These are phyloP conservation scores for Epichloe uncinata DNA, from an alignment of 2,329 filamentous ascomycete species.

Conservation along the genomic window DNA sequence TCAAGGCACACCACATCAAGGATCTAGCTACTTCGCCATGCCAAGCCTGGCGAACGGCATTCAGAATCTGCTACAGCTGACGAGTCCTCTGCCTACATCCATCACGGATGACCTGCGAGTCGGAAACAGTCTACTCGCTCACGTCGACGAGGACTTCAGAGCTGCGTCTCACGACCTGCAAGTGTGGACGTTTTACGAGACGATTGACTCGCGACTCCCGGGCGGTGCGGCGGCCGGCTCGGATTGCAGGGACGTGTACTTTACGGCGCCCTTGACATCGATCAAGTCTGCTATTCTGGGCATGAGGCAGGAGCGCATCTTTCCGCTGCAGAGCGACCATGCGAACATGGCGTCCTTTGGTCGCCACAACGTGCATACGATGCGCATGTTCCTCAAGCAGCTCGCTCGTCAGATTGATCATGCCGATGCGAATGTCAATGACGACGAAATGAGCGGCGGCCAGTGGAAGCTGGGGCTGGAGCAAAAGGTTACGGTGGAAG, in stretches of 20 bases:
- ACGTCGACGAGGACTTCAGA: too few species aligned
- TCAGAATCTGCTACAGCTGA: too few species aligned
- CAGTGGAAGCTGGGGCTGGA: slow-evolving; percentile 37
- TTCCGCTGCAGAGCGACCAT: slow-evolving; percentile 41
- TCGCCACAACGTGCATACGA: slow-evolving; percentile 31
- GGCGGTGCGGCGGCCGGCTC: slow-evolving; percentile 6
- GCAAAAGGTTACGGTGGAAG: slow-evolving; percentile 41
- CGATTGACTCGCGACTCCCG: slow-evolving; percentile 43
- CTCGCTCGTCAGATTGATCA: slow-evolving; percentile 19
- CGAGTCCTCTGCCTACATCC: too few species aligned
- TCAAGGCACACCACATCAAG: too few species aligned
- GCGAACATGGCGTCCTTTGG: slow-evolving; percentile 42
- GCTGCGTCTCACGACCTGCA: slow-evolving; percentile 37
- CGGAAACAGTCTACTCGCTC: slow-evolving; percentile 19
- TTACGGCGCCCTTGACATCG: slow-evolving; percentile 45
- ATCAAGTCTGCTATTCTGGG: slow-evolving; percentile 41
- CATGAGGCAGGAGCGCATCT: slow-evolving; percentile 36
- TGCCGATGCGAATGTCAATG: slow-evolving; percentile 19
- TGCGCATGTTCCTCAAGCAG: slow-evolving; percentile 27
- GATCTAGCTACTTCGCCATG: too few species aligned
- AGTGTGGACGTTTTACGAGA: slow-evolving; percentile 52
- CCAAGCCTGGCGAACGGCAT: too few species aligned
- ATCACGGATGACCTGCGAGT: too few species aligned
- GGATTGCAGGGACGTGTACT: slow-evolving; percentile 32
- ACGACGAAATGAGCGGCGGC: slow-evolving; percentile 9